These are phyloP conservation scores for Ensete glaucum DNA, from an alignment of 176 grass and related monocot species.

Conservation along the genomic window DNA sequence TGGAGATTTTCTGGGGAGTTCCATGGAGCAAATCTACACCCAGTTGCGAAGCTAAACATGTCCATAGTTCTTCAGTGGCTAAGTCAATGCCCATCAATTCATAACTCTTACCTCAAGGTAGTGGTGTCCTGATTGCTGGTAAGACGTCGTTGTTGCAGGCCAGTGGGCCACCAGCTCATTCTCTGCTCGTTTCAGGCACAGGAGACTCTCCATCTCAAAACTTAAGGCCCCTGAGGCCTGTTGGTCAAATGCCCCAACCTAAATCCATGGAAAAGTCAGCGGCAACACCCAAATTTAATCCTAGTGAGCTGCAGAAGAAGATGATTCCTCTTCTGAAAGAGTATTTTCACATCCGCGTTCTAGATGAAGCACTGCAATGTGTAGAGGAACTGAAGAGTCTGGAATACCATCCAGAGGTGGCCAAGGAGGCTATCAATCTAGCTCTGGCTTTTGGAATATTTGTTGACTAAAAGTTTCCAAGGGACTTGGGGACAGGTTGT, in stretches of 20 bases:
- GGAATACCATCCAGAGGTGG: constrained; percentile 67
- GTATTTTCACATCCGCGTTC: constrained; percentile 67
- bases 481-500: constrained; percentile 61
- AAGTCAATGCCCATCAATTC: constrained; percentile 45
- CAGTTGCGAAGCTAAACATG: constrained; percentile 44
- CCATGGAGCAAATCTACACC: constrained; percentile 66
- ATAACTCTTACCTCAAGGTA: constrained; percentile 69
- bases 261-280: constrained; percentile 25
- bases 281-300: constrained; percentile 30
- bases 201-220: constrained; percentile 31
- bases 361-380: constrained; percentile 90
- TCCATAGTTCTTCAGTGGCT: constrained; percentile 26
- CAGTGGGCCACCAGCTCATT: constrained; percentile 27
- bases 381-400: constrained; percentile 77
- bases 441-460: constrained; percentile 63
- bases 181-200: constrained; percentile 18
- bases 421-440: constrained; percentile 81
- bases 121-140: constrained; percentile 48
- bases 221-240: constrained; percentile 34
- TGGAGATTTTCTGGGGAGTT: constrained; percentile 81
- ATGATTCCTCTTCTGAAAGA: constrained; percentile 73
- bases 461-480: constrained; percentile 42
- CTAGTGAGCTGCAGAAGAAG: constrained; percentile 63
- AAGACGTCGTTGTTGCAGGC: constrained; percentile 55
- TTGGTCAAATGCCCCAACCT: constrained; percentile 30